phyloP scores from a whole-genome alignment of 257 asterid species.

The Solanum habrochaites region DNA sequence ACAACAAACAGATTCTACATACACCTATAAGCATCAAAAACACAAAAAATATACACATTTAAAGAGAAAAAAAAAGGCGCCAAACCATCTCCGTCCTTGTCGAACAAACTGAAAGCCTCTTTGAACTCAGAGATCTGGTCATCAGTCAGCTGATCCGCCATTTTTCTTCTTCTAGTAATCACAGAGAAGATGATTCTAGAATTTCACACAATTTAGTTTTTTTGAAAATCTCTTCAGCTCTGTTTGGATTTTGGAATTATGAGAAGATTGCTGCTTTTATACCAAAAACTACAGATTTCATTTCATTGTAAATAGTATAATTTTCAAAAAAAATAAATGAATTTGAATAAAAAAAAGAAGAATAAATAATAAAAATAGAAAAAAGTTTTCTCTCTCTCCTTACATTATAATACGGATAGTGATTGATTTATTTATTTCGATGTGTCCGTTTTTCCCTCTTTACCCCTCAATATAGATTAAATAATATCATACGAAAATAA shows the following conservation, averaged over 20 bases:
- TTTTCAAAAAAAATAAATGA: background rate
- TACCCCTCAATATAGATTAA: background rate
- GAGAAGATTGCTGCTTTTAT: background rate
- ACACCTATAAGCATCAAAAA: background rate
- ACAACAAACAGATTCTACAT: background rate
- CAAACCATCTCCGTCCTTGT: slow-evolving; percentile 50
- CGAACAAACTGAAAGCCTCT: slow-evolving; percentile 48
- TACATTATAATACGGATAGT: background rate
- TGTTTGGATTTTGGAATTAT: background rate
- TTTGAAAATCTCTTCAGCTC: background rate
- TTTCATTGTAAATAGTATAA: background rate
- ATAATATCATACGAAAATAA: background rate
- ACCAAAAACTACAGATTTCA: background rate
- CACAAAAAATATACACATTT: background rate
- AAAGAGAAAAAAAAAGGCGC: background rate
- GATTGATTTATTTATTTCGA: background rate
- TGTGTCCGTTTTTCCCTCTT: slow-evolving; percentile 23
- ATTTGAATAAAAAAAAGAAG: background rate
- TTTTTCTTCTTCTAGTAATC: background rate
- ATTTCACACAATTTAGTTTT: background rate
- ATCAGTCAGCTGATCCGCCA: slow-evolving; percentile 50
- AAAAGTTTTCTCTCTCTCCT: background rate
- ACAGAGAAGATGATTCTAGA: background rate
- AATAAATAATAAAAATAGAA: background rate
- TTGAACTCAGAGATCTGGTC: slow-evolving; percentile 54